Base-by-base conservation (phyloP, 768 basidiomycete species). In the Naganishia friedmannii region DNA sequence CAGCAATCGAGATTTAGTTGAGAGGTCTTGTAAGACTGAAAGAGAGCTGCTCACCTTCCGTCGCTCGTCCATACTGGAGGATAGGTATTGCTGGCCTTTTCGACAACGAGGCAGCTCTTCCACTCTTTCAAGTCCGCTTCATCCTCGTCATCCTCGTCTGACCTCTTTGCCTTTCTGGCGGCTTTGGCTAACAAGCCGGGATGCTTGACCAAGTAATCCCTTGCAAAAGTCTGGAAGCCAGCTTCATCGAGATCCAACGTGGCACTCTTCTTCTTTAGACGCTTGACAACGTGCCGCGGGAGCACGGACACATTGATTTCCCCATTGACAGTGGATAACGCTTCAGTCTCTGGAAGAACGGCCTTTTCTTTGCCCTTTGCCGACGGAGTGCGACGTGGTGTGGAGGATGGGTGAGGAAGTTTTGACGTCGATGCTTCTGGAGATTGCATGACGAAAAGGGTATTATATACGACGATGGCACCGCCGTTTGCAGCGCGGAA, bases 31-130 rank as follows among this genome's bases (percentile, higher is more conserved):
- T 74, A 74, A 21, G 57, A 42, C 60, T 29, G 28, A 34, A 51
- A 68, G 42, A 51, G 28, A 55, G 34, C 2, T 37, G 57, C 82
- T 78, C 71, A 93, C 93, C 88, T 88, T 82, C 91, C 91, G 81
- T 97, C 93, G 79, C 85, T 89, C 32, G 92, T 92, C 80, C 93
- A 93, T 72, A 93, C 82, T 45, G 91, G 89, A 6, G 90, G 86
- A 63, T 77, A 70, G 0, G 67, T 37, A 15, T 75, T 77, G 0
- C 75, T 70, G 58, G 75, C 70, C 54, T 73, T 76, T 57, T 76
- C 75, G 46, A 76, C 78, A 8, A 80, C 55, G 23, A 77, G 72
- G 10, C 76, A 68, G 51, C 69, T 68, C 23, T 75, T 69, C 77
- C 77, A 79, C 54, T 68, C 51, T 21, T 56, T 45, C 17, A 58